phyloP scores from a whole-genome alignment of 2,329 filamentous ascomycete species.

The Ceratocystis destructans region DNA sequence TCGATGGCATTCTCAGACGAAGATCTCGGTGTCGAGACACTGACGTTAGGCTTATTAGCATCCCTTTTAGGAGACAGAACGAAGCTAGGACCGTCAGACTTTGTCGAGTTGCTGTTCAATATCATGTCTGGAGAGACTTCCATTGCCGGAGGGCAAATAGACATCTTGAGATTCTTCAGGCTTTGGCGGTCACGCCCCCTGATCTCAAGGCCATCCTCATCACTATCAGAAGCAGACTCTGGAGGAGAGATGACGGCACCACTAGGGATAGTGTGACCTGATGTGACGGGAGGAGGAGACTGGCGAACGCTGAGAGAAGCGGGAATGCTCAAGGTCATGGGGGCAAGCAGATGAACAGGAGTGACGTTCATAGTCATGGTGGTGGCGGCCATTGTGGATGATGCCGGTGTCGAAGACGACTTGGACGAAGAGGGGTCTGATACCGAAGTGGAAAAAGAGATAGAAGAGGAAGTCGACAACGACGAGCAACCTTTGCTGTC shows the following conservation, averaged over 20 bases:
- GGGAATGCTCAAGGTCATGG: constrained; percentile 26
- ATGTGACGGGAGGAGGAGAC: constrained; percentile 68
- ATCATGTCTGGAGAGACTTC: constrained; percentile 21
- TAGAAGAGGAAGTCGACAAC: constrained; percentile 12
- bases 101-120: constrained; percentile 32
- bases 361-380: constrained; percentile 17
- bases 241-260: constrained; percentile 84
- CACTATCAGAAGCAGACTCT: constrained; percentile 55
- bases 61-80: constrained; percentile 35
- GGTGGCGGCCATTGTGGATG: constrained; percentile 17
- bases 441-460: constrained; percentile 9
- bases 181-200: constrained; percentile 38
- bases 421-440: constrained; percentile 1
- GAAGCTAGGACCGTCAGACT: constrained; percentile 28
- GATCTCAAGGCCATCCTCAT: constrained; percentile 49
- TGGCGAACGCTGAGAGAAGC: constrained; percentile 55
- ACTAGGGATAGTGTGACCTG: constrained; percentile 58
- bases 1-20: constrained; percentile 35
- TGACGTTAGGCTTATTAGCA: constrained; percentile 38
- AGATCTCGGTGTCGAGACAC: constrained; percentile 30
- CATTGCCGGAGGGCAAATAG: constrained; percentile 45
- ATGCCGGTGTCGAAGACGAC: constrained; percentile 11
- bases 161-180: constrained; percentile 61
- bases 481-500: constrained; percentile 14
- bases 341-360: constrained; percentile 12